phyloP scores from a whole-genome alignment of 2,329 filamentous ascomycete species.

The Fusarium oligoseptatum region DNA sequence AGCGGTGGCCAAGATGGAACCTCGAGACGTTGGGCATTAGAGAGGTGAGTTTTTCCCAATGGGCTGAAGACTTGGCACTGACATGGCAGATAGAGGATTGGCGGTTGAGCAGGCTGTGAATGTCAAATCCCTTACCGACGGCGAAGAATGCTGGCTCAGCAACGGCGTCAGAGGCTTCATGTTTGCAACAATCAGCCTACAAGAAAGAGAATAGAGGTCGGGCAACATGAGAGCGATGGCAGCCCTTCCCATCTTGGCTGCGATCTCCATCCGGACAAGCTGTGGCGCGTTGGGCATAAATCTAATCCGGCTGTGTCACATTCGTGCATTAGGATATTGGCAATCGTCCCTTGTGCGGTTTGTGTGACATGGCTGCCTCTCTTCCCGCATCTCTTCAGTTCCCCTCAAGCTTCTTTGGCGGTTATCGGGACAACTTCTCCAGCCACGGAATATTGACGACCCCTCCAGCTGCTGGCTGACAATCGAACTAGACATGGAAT shows the following conservation, averaged over 20 bases:
- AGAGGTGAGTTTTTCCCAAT: constrained; percentile 61
- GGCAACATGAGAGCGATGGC: background rate
- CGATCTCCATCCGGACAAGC: background rate
- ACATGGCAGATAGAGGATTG: constrained; percentile 59
- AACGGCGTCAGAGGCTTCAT: constrained; percentile 88
- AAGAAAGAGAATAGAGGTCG: background rate
- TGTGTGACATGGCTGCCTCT: constrained; percentile 11
- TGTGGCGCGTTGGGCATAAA: constrained; percentile 19
- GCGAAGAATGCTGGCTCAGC: constrained; percentile 88
- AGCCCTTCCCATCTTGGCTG: background rate
- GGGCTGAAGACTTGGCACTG: constrained; percentile 2
- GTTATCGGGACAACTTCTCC: background rate
- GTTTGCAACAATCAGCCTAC: constrained; percentile 57
- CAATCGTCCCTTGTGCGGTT: background rate
- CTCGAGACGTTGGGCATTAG: constrained; percentile 85
- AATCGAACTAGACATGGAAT: background rate
- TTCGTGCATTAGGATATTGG: background rate
- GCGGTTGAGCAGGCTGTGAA: constrained; percentile 75
- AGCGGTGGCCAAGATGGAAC: constrained; percentile 88
- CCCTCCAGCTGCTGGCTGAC: background rate
- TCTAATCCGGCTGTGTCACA: constrained; percentile 1
- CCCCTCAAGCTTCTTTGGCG: background rate
- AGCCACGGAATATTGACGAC: background rate
- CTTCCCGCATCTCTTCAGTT: background rate
- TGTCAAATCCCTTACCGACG: constrained; percentile 72